phyloP scores from a whole-genome alignment of 768 basidiomycete species.

The Jaapia argillacea region DNA sequence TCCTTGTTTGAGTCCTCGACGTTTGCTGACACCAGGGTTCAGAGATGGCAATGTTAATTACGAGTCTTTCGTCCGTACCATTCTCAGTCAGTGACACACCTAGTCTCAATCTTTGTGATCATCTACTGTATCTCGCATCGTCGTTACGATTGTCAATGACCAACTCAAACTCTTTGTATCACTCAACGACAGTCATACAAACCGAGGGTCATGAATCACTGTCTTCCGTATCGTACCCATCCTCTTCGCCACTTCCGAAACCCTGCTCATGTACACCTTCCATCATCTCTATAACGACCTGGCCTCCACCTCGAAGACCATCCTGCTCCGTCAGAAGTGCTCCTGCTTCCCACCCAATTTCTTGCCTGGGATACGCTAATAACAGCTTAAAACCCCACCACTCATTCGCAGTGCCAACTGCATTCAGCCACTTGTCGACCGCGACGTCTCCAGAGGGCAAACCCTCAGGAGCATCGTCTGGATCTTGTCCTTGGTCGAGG shows the following conservation, averaged over 20 bases:
- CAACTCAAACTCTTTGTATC: too few species aligned
- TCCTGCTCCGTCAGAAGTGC: slow-evolving; percentile 32
- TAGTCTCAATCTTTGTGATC: too few species aligned
- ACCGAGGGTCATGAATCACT: too few species aligned
- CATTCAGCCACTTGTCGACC: not conserved
- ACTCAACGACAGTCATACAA: too few species aligned
- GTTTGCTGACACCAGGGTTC: slow-evolving; percentile 1
- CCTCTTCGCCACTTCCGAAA: slow-evolving; percentile 28
- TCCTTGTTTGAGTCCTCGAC: not conserved
- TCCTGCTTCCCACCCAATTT: slow-evolving; percentile 38
- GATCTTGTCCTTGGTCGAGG: slow-evolving; percentile 27
- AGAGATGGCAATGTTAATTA: slow-evolving; percentile 98
- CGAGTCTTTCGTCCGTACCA: slow-evolving; percentile 92
- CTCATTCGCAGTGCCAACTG: slow-evolving; percentile 15
- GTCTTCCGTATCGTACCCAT: slow-evolving; percentile 46
- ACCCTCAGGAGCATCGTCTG: not conserved
- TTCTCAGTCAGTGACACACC: slow-evolving; percentile 90
- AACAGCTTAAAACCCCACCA: slow-evolving; percentile 74
- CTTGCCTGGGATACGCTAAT: slow-evolving; percentile 59
- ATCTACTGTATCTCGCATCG: too few species aligned
- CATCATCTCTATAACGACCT: slow-evolving; percentile 51
- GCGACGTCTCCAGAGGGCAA: not conserved
- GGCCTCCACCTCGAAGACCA: slow-evolving; percentile 45
- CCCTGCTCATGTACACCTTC: slow-evolving; percentile 10
- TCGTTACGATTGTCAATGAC: too few species aligned